phyloP scores from a whole-genome alignment of 192 early-diverging fungal genomes.

The Umbelopsis sp. region DNA sequence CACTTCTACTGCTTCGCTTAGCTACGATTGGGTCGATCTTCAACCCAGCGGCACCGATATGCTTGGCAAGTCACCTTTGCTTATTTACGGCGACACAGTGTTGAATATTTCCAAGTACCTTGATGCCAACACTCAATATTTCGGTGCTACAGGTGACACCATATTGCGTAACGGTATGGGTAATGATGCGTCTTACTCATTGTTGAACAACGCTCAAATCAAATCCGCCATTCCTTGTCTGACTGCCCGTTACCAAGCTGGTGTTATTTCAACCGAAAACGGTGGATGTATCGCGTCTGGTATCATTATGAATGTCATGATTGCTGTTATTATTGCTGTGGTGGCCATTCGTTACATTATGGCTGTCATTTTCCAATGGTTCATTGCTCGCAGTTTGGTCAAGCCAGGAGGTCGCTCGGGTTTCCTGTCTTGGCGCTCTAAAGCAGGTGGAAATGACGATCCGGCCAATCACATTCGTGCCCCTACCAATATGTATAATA shows the following conservation, averaged over 20 bases:
- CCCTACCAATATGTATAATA: constrained; percentile 32
- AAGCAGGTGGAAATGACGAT: constrained; percentile 40
- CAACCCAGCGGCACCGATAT: constrained; percentile 17
- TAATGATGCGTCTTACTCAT: constrained; percentile 32
- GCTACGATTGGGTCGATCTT: constrained; percentile 40
- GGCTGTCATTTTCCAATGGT: constrained; percentile 65
- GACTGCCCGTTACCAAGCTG: constrained; percentile 49
- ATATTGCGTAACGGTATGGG: constrained; percentile 19
- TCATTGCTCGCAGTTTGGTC: constrained; percentile 61
- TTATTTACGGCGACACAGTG: constrained; percentile 36
- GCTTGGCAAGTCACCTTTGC: constrained; percentile 11
- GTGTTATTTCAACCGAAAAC: constrained; percentile 59
- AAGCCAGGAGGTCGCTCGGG: constrained; percentile 50
- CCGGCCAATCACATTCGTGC: constrained; percentile 39
- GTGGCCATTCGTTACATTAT: constrained; percentile 64
- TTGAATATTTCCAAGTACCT: constrained; percentile 40
- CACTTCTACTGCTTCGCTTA: constrained; percentile 13
- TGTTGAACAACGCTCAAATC: constrained; percentile 25
- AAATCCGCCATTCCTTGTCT: constrained; percentile 49
- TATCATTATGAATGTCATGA: constrained; percentile 57
- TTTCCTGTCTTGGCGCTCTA: constrained; percentile 52
- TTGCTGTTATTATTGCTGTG: constrained; percentile 60
- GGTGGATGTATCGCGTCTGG: constrained; percentile 61
- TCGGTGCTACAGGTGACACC: constrained; percentile 20
- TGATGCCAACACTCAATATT: not conserved